Evolutionary conservation across 2,329 filamentous ascomycete genomes (phyloP).

Genomic region (Emydomyces testavorans): DNA sequence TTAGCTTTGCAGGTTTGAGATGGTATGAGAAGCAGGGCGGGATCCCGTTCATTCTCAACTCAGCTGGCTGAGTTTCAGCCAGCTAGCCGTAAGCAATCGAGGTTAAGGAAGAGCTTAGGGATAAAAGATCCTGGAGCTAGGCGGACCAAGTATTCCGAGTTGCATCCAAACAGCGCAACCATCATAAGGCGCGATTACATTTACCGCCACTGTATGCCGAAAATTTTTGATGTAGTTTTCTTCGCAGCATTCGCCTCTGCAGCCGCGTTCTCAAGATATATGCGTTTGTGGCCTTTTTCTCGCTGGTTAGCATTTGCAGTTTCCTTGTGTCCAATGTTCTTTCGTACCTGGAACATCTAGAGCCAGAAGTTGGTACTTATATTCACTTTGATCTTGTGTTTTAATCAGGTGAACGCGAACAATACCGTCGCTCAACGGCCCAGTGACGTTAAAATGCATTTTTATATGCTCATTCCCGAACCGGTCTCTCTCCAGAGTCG

Average conservation of each 20-base stretch:
- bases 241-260: slow-evolving; percentile 29
- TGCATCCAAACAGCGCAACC: neutral
- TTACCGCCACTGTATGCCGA: slow-evolving; percentile 39
- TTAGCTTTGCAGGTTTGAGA: too few species aligned
- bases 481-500: slow-evolving; percentile 56
- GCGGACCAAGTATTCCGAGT: too few species aligned
- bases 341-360: slow-evolving; percentile 59
- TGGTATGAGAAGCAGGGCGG: too few species aligned
- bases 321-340: neutral
- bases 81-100: too few species aligned
- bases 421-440: slow-evolving; percentile 59
- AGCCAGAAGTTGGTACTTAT: slow-evolving; percentile 67
- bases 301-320: neutral
- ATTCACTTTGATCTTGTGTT: slow-evolving; percentile 51
- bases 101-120: too few species aligned
- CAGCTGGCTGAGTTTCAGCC: too few species aligned
- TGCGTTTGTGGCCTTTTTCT: slow-evolving; percentile 33
- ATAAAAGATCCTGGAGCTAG: too few species aligned
- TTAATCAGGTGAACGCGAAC: slow-evolving; percentile 70
- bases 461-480: slow-evolving; percentile 67
- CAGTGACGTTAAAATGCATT: slow-evolving; percentile 77
- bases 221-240: slow-evolving; percentile 39
- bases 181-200: neutral
- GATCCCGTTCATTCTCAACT: too few species aligned
- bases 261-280: slow-evolving; percentile 37